Conservation (phyloP, 2,329 filamentous ascomycete species). For the Botryotinia globosa region DNA sequence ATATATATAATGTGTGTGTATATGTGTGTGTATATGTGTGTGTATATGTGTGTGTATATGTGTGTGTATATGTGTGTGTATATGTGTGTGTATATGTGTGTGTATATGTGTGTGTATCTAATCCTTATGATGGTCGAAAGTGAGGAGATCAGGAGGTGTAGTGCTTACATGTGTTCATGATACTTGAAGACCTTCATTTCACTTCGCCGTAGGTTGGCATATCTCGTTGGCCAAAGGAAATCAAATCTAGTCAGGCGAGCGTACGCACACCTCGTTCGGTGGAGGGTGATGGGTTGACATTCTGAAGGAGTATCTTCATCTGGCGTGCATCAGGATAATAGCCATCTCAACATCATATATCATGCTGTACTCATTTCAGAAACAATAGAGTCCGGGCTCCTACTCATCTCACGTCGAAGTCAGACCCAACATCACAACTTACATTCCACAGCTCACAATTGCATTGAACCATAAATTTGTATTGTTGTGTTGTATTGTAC, state of each 20-base stretch:
- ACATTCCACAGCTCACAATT: not conserved
- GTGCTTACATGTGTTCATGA: not conserved
- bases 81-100: not conserved
- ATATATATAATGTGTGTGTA: not conserved
- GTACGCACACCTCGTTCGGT: not conserved
- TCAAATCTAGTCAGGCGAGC: not conserved
- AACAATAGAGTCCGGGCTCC: not conserved
- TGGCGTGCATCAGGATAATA: not conserved
- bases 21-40: no score
- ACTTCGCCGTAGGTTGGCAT: not conserved
- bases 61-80: no score
- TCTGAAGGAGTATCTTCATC: not conserved
- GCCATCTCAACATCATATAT: not conserved
- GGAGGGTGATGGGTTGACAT: not conserved
- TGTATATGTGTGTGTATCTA: no score
- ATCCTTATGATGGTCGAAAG: not conserved
- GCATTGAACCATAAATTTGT: constrained; percentile 11
- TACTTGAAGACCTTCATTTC: not conserved
- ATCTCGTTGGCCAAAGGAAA: not conserved
- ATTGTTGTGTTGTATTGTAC: constrained; percentile 16
- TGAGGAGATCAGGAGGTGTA: not conserved
- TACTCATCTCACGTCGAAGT: not conserved
- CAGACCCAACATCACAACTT: constrained; percentile 3
- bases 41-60: not conserved
- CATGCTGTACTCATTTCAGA: not conserved